Conservation (phyloP, 257 asterid species). For the Salvia hispanica region DNA sequence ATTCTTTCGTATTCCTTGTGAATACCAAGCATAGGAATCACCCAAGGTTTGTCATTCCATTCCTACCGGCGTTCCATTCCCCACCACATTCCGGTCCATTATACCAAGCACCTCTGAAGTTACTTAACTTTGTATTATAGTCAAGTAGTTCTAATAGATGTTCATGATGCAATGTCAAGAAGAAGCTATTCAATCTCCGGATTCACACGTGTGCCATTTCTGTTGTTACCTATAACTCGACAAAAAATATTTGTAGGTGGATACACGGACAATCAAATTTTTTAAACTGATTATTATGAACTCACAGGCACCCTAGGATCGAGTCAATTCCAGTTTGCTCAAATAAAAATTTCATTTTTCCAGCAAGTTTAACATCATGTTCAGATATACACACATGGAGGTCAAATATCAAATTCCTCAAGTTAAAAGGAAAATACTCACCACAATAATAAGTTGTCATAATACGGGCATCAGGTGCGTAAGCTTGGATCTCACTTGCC, state of each 20-base stretch:
- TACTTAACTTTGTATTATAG: slow-evolving; percentile 1
- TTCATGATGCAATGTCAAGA: slow-evolving; percentile 16
- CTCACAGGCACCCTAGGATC: slow-evolving; percentile 19
- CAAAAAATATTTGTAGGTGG: slow-evolving; percentile 8
- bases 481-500: slow-evolving; percentile 97
- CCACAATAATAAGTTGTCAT: slow-evolving; percentile 96
- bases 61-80: no score
- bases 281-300: slow-evolving; percentile 18
- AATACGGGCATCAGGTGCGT: slow-evolving; percentile 97
- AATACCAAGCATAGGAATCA: no score
- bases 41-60: no score
- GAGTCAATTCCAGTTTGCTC: background rate
- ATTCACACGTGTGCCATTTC: background rate
- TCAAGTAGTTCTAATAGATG: slow-evolving; percentile 2
- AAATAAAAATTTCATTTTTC: slow-evolving; percentile 9
- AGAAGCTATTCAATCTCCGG: slow-evolving; percentile 18
- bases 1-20: no score
- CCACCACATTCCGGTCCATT: no score
- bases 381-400: slow-evolving; percentile 21
- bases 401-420: slow-evolving; percentile 11
- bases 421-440: slow-evolving; percentile 36
- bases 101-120: background rate
- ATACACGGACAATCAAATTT: background rate
- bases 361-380: slow-evolving; percentile 20
- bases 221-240: slow-evolving; percentile 8